Conservation (phyloP, 345 rosid genomes). For the Ricinus communis region DNA sequence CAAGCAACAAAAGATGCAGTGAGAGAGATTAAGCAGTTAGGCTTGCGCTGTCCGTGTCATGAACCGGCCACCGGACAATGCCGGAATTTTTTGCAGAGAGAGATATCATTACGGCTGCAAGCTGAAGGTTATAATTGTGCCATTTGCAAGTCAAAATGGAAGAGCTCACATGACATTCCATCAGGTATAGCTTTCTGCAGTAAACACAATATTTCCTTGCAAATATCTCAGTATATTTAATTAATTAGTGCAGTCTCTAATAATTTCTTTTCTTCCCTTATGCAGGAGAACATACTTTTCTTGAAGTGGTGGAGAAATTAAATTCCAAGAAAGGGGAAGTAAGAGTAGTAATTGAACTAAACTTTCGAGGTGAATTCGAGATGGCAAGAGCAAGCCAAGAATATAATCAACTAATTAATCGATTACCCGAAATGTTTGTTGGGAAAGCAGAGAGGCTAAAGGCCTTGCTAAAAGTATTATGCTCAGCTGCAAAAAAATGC, state of each 20-base stretch:
- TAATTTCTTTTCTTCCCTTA: neutral
- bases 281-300: constrained; percentile 62
- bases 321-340: constrained; percentile 48
- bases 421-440: constrained; percentile 65
- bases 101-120: constrained; percentile 53
- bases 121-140: constrained; percentile 52
- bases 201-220: no score
- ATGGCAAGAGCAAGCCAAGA: constrained; percentile 69
- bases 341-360: constrained; percentile 66
- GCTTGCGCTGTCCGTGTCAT: constrained; percentile 49
- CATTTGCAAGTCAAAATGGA: constrained; percentile 83
- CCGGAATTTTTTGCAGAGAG: constrained; percentile 56
- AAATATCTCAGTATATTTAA: no score
- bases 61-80: constrained; percentile 48
- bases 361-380: constrained; percentile 76
- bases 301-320: constrained; percentile 61
- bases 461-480: constrained; percentile 62
- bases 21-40: constrained; percentile 34
- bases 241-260: no score
- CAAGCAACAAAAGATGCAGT: constrained; percentile 60
- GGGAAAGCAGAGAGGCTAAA: constrained; percentile 74
- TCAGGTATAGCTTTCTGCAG: constrained; percentile 42
- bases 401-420: constrained; percentile 48
- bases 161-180: constrained; percentile 59
- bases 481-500: constrained; percentile 63